Conservation (phyloP, 371 early-diverging fungal genomes). For the Syncephalastrum sp. region DNA sequence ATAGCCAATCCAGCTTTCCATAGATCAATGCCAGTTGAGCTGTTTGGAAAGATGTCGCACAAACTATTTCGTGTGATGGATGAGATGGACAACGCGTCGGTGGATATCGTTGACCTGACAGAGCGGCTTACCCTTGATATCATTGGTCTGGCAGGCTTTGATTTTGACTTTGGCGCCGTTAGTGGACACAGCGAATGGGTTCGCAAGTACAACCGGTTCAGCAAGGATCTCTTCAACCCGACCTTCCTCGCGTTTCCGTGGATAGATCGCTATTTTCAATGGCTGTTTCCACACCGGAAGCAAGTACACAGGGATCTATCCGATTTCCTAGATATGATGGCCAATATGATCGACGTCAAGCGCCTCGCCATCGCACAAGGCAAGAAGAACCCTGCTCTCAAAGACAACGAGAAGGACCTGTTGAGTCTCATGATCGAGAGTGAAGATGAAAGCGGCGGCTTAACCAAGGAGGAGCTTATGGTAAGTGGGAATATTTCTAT, state of each 20-base stretch:
- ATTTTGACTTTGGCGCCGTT: constrained; percentile 19
- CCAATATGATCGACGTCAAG: constrained; percentile 32
- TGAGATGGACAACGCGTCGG: neutral
- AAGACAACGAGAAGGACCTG: constrained; percentile 39
- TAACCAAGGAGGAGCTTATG: constrained; percentile 37
- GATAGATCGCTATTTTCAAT: too few species aligned
- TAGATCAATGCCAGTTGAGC: constrained; percentile 30
- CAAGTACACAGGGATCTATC: constrained; percentile 28
- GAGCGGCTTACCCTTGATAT: constrained; percentile 36
- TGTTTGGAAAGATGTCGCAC: constrained; percentile 25
- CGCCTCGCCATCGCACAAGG: constrained; percentile 9
- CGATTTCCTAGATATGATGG: constrained; percentile 35
- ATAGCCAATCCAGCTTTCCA: constrained; percentile 46
- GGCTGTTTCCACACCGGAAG: constrained; percentile 26
- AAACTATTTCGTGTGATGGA: constrained; percentile 24
- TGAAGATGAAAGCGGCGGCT: constrained; percentile 19
- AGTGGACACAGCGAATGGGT: constrained; percentile 16
- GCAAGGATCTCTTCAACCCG: too few species aligned
- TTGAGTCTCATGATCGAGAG: constrained; percentile 56
- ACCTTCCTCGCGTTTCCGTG: too few species aligned
- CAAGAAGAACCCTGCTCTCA: neutral
- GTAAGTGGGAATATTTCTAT: neutral
- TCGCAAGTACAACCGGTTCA: constrained; percentile 7
- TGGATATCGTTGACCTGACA: constrained; percentile 24
- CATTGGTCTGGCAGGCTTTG: constrained; percentile 39